Percentiles rank a stretch among this genome's conserved stretches.
Evolutionary conservation across 2,329 filamentous ascomycete species (phyloP).

Genomic region (Ustilaginoidea virens): DNA sequence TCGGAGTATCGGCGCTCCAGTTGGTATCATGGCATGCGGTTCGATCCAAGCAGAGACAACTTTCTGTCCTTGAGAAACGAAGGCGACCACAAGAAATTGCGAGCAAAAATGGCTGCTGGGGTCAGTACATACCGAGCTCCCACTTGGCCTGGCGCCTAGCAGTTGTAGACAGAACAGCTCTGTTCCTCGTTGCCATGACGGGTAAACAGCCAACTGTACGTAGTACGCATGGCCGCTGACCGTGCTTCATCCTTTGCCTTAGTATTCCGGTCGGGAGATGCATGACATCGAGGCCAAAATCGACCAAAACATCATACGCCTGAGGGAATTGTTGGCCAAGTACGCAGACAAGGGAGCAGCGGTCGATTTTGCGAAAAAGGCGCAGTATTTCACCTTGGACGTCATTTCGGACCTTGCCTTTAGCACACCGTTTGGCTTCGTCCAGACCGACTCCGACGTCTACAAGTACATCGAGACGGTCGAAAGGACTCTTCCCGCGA

Average conservation of each 20-base stretch:
- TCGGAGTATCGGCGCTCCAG: slow-evolving; percentile 16
- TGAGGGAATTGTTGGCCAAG: slow-evolving; percentile 5
- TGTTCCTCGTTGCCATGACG: not conserved
- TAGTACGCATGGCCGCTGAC: no score
- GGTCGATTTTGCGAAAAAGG: slow-evolving; percentile 21
- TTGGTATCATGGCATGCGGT: slow-evolving; percentile 31
- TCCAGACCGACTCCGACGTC: slow-evolving; percentile 26
- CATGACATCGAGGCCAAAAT: slow-evolving; percentile 26
- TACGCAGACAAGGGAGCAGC: slow-evolving; percentile 3
- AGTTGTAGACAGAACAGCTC: no score
- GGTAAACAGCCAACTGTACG: no score
- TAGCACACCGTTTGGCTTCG: not conserved
- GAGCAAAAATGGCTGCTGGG: slow-evolving; percentile 33
- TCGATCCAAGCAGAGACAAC: slow-evolving; percentile 34
- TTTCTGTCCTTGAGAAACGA: slow-evolving; percentile 33
- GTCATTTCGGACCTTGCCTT: no score
- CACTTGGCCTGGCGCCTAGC: no score
- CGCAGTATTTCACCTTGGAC: slow-evolving; percentile 38
- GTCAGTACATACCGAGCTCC: slow-evolving; percentile 8
- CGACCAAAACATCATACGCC: slow-evolving; percentile 6
- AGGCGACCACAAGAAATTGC: slow-evolving; percentile 23
- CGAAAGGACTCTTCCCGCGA: slow-evolving; percentile 5
- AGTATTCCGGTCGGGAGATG: slow-evolving; percentile 36
- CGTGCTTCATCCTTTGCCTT: not conserved
- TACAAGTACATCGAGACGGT: slow-evolving; percentile 32